phyloP scores from a whole-genome alignment of 805 yeast species.

The Peterozyma xylosa region DNA sequence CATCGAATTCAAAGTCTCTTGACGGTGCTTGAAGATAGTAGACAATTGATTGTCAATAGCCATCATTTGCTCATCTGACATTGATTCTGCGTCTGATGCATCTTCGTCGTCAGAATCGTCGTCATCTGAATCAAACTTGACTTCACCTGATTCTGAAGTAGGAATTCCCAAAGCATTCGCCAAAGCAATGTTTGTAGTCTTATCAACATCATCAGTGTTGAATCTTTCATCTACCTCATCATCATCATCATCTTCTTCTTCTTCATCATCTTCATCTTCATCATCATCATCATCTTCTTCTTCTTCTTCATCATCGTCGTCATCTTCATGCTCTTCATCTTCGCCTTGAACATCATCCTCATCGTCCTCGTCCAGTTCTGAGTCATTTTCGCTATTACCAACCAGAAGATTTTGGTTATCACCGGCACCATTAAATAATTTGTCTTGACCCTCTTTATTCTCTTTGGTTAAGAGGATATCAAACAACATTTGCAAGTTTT shows the following conservation, averaged over 20 bases:
- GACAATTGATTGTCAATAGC: conserved; percentile 83
- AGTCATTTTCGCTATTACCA: conserved; percentile 23
- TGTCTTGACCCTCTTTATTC: conserved; percentile 72
- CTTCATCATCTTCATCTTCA: conserved; percentile 12
- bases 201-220: conserved; percentile 34
- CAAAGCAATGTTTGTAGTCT: conserved; percentile 51
- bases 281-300: conserved; percentile 26
- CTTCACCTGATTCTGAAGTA: conserved; percentile 31
- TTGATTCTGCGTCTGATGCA: conserved; percentile 65
- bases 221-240: conserved; percentile 28
- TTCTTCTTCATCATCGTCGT: conserved; percentile 38
- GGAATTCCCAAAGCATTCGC: conserved; percentile 71
- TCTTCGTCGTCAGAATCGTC: conserved; percentile 42
- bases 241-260: conserved; percentile 14
- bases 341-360: conserved; percentile 27
- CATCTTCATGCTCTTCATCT: conserved; percentile 27
- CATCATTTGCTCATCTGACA: conserved; percentile 97
- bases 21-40: conserved; percentile 76
- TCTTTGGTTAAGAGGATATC: conserved; percentile 62
- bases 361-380: conserved; percentile 23
- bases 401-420: conserved; percentile 40
- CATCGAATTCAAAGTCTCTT: conserved; percentile 46
- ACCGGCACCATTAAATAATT: conserved; percentile 61
- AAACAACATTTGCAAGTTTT: conserved; percentile 40
- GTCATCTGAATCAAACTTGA: conserved; percentile 28